These are phyloP conservation scores for Phytopythium chamaehyphon DNA, from an alignment of 352 stramenopile genomes.

Conservation along the genomic window DNA sequence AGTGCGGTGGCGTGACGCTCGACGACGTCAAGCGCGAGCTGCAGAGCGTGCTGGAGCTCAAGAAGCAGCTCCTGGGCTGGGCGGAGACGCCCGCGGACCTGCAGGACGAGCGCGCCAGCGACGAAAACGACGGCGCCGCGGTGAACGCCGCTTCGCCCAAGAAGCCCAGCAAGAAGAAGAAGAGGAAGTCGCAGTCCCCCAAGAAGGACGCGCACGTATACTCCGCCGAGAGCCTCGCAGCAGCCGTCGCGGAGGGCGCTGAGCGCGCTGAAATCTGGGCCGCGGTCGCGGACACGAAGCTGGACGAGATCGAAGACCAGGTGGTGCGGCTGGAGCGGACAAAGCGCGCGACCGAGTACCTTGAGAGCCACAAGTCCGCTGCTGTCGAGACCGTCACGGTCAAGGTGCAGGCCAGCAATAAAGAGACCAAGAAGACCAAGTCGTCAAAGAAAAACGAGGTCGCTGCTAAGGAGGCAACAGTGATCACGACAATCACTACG, in stretches of 20 bases:
- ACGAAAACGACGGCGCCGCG: slow-evolving; percentile 2
- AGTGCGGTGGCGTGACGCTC: slow-evolving; percentile 37
- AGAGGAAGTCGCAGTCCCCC: slow-evolving; percentile 6
- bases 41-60: slow-evolving; percentile 51
- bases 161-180: slow-evolving; percentile 18
- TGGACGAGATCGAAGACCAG: slow-evolving; percentile 29
- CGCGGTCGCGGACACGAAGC: slow-evolving; percentile 7
- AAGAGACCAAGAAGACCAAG: slow-evolving; percentile 8
- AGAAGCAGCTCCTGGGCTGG: slow-evolving; percentile 69
- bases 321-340: slow-evolving; percentile 33
- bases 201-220: slow-evolving; percentile 4
- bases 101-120: slow-evolving; percentile 12
- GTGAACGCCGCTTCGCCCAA: slow-evolving; percentile 7
- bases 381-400: not conserved
- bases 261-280: slow-evolving; percentile 10
- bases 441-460: slow-evolving; percentile 11
- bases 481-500: slow-evolving; percentile 11
- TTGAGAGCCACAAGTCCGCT: slow-evolving; percentile 13
- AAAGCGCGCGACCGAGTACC: slow-evolving; percentile 25
- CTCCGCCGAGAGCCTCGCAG: not conserved
- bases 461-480: not conserved
- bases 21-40: slow-evolving; percentile 53
- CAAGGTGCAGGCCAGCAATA: not conserved
- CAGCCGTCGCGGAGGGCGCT: slow-evolving; percentile 1
- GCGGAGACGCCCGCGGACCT: slow-evolving; percentile 18